Conservation (phyloP, 2,329 filamentous ascomycete genomes). For the Emmonsiellopsis sp. region DNA sequence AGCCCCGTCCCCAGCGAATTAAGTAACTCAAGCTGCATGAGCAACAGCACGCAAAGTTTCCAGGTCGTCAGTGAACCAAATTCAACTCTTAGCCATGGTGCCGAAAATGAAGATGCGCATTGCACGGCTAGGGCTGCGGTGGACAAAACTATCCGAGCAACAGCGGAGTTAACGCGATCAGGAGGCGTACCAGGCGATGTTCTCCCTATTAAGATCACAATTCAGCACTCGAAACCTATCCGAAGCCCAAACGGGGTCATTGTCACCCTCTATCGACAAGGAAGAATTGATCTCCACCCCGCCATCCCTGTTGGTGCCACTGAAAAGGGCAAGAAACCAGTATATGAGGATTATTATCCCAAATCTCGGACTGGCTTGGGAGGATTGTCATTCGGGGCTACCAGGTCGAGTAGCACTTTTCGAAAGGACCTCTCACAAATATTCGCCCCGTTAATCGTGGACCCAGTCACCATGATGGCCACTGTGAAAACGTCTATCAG, state of each 20-base stretch:
- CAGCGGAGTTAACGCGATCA: constrained; percentile 69
- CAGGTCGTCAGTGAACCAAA: constrained; percentile 42
- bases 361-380: constrained; percentile 79
- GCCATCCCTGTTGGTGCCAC: constrained; percentile 51
- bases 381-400: constrained; percentile 76
- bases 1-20: constrained; percentile 55
- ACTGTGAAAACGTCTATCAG: constrained; percentile 75
- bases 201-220: constrained; percentile 67
- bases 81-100: constrained; percentile 27
- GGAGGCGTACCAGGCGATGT: constrained; percentile 81
- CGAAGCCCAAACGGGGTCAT: constrained; percentile 90
- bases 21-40: constrained; percentile 61
- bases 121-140: constrained; percentile 47
- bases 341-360: constrained; percentile 78
- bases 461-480: constrained; percentile 68
- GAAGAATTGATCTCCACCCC: constrained; percentile 74
- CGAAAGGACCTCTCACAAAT: constrained; percentile 89
- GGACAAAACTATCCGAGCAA: constrained; percentile 76
- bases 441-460: constrained; percentile 78
- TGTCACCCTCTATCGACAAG: constrained; percentile 83
- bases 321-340: constrained; percentile 57
- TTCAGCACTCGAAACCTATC: constrained; percentile 81
- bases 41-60: constrained; percentile 53
- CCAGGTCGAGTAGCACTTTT: constrained; percentile 83
- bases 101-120: constrained; percentile 40